Percentiles rank a stretch among this genome's conserved stretches.
These are phyloP conservation scores for Aspergillus flavus DNA, from an alignment of 2,329 filamentous ascomycete genomes.

Conservation along the genomic window DNA sequence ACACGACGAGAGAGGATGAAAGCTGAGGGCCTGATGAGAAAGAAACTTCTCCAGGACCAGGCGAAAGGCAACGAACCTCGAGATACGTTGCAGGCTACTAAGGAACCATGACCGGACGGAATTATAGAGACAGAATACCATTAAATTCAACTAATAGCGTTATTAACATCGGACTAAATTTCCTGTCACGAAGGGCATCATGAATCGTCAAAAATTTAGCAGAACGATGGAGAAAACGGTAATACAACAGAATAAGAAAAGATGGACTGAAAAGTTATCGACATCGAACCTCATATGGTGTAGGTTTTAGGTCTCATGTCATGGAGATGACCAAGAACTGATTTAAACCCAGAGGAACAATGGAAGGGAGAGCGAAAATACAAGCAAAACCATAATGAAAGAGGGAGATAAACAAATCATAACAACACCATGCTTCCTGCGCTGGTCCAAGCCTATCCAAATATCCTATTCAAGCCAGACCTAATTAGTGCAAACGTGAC, in stretches of 20 bases:
- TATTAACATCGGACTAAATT: background rate
- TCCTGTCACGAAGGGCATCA: background rate
- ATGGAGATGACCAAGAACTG: background rate
- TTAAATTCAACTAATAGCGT: background rate
- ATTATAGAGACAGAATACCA: background rate
- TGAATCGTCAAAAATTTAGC: background rate
- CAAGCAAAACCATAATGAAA: background rate
- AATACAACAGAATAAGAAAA: background rate
- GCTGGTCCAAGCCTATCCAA: background rate
- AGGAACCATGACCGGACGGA: background rate
- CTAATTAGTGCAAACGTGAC: background rate
- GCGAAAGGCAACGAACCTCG: conserved; percentile 7
- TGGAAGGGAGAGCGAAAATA: background rate
- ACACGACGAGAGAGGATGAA: conserved; percentile 43
- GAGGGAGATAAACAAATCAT: background rate
- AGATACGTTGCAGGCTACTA: background rate
- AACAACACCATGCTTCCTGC: background rate
- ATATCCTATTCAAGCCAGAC: background rate
- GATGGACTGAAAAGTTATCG: background rate
- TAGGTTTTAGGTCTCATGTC: background rate
- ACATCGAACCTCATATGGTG: background rate
- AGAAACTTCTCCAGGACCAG: conserved; percentile 28
- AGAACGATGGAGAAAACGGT: background rate
- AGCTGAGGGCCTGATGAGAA: conserved; percentile 43
- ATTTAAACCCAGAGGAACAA: background rate